These are phyloP conservation scores for Nakazawaea ernobii DNA, from an alignment of 805 yeast genomes.

Conservation along the genomic window DNA sequence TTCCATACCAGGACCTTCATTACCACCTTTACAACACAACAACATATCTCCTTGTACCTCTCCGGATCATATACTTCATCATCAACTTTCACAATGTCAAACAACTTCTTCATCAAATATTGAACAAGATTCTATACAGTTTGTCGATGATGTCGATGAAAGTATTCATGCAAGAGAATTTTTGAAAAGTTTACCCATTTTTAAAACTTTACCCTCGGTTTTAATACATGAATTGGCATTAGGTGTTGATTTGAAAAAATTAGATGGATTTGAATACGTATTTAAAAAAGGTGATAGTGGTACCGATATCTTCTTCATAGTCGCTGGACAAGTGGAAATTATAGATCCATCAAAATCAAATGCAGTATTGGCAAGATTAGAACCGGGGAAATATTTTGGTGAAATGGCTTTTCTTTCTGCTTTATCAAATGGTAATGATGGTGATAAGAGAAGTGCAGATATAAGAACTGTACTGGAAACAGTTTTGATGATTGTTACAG, in stretches of 20 bases:
- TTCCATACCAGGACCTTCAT: slow-evolving; percentile 32
- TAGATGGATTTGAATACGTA: slow-evolving; percentile 53
- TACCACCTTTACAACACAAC: slow-evolving; percentile 26
- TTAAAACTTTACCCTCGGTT: slow-evolving; percentile 49
- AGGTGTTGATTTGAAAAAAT: slow-evolving; percentile 50
- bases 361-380: slow-evolving; percentile 48
- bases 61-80: background rate
- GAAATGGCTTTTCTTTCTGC: slow-evolving; percentile 65
- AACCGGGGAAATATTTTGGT: slow-evolving; percentile 66
- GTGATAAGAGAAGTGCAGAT: slow-evolving; percentile 46
- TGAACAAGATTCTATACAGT: background rate
- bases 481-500: slow-evolving; percentile 55
- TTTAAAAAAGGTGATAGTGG: slow-evolving; percentile 56
- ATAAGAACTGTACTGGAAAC: slow-evolving; percentile 56
- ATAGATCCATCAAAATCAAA: slow-evolving; percentile 35
- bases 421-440: slow-evolving; percentile 24
- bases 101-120: background rate
- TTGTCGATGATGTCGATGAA: slow-evolving; percentile 39
- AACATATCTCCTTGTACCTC: background rate
- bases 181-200: slow-evolving; percentile 52
- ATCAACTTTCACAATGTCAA: background rate
- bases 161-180: slow-evolving; percentile 47
- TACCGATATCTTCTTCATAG: slow-evolving; percentile 60
- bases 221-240: slow-evolving; percentile 61
- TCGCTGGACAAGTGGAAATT: slow-evolving; percentile 69